These are phyloP conservation scores for Gelatoporia subvermispora DNA, from an alignment of 768 basidiomycete genomes.

Conservation along the genomic window DNA sequence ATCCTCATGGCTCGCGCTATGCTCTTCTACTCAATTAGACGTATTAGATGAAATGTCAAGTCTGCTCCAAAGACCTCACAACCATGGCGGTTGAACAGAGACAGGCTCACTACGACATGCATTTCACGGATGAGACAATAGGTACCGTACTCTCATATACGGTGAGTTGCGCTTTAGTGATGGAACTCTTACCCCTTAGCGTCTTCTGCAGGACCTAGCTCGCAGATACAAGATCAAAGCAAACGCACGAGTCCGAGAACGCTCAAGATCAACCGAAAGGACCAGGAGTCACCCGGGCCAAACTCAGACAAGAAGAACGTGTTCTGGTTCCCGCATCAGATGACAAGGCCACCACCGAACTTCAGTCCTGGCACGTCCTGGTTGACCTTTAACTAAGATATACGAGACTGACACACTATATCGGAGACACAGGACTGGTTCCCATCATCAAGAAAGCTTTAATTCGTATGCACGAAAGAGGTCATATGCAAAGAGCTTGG, in stretches of 20 bases:
- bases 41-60: constrained; percentile 42
- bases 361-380: constrained; percentile 53
- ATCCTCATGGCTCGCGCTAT: no score
- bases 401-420: background rate
- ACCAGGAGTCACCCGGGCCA: background rate
- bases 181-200: no score
- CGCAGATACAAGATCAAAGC: background rate
- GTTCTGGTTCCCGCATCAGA: constrained; percentile 61
- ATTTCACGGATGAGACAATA: constrained; percentile 28
- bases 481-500: constrained; percentile 48
- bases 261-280: constrained; percentile 1
- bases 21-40: no score
- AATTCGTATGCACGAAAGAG: constrained; percentile 44
- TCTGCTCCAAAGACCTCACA: constrained; percentile 44
- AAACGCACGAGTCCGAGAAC: background rate
- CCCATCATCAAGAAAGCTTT: constrained; percentile 55
- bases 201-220: no score
- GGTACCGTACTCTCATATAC: constrained; percentile 1
- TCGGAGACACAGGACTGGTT: constrained; percentile 53
- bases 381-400: background rate
- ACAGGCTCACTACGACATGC: constrained; percentile 51
- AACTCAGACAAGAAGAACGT: constrained; percentile 31
- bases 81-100: constrained; percentile 34
- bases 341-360: constrained; percentile 43
- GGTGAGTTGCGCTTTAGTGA: background rate